Percentiles rank a stretch among this genome's conserved stretches.
These are phyloP conservation scores for Leccinellum rugosiceps DNA, from an alignment of 768 basidiomycete genomes.

Conservation along the genomic window DNA sequence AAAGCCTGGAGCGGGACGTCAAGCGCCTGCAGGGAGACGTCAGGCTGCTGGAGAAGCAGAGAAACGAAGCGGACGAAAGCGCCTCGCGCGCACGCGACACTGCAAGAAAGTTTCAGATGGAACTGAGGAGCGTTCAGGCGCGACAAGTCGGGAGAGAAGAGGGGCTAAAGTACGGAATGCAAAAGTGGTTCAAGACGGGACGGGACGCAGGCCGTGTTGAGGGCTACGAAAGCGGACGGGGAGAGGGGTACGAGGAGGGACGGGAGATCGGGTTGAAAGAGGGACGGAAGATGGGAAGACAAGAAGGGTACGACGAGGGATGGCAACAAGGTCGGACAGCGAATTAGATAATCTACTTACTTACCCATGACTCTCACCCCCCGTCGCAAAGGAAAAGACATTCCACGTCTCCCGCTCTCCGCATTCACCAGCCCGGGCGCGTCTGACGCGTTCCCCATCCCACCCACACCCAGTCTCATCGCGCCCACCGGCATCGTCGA, in stretches of 20 bases:
- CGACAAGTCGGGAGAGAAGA: slow-evolving; percentile 43
- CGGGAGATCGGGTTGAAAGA: slow-evolving; percentile 34
- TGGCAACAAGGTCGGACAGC: slow-evolving; percentile 40
- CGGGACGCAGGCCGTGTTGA: slow-evolving; percentile 43
- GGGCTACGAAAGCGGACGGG: slow-evolving; percentile 44
- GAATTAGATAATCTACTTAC: slow-evolving; percentile 28
- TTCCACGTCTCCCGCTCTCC: slow-evolving; percentile 71
- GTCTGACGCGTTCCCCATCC: slow-evolving; percentile 63
- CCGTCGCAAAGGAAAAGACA: slow-evolving; percentile 57
- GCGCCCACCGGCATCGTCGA: slow-evolving; percentile 66
- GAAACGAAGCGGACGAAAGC: slow-evolving; percentile 42
- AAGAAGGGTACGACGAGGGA: slow-evolving; percentile 35
- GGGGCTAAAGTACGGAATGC: slow-evolving; percentile 37
- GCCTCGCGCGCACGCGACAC: slow-evolving; percentile 42
- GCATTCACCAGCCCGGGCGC: slow-evolving; percentile 70
- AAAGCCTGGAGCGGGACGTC: slow-evolving; percentile 44
- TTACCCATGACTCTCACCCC: background rate
- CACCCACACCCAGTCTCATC: slow-evolving; percentile 64
- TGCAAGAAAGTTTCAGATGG: slow-evolving; percentile 41
- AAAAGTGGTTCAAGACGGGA: slow-evolving; percentile 45
- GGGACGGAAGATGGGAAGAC: slow-evolving; percentile 30
- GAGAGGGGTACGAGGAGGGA: slow-evolving; percentile 42
- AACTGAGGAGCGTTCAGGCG: slow-evolving; percentile 44
- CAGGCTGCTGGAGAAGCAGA: slow-evolving; percentile 34
- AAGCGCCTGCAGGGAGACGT: slow-evolving; percentile 32